Base-by-base conservation (phyloP, 1,284 basidiomycete genomes). In the Boletellus deceptivus region DNA sequence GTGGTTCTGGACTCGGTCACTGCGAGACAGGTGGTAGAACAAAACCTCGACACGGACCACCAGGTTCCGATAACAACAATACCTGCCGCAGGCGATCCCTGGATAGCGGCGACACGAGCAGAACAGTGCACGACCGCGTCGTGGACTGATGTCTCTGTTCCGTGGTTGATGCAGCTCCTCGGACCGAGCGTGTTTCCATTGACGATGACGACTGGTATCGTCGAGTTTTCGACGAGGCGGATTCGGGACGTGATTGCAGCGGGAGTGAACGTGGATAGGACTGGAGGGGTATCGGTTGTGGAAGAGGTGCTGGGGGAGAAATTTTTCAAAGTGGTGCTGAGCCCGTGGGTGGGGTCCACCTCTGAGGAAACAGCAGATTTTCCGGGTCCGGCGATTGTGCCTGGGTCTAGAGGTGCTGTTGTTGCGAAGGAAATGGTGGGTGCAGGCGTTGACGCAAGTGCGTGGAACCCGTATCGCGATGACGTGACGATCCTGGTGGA, bases 401-500 rank as follows among this genome's bases (percentile, higher is more conserved):
- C 50, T 24, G 53, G 48, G 3, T 55, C 55, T n/a, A 52, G 39
- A 13, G 49, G 54, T 14, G 46, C 53, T 14, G 47, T 56, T 6
- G 33, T 45, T 17, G 33, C 50, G 1, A 47, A 58, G 9, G 40
- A 37, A 25, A n/a, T 29, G 25, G 41, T 47, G 6, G 54, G 51
- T 9, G 52, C 25, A 0, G 17, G 31, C 11, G 46, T 46, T 9
- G 25, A 49, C 27, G 33, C 40, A 5, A 42, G 34, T 10, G 36
- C 67, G 31, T 79, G 83, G 60, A 72, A 83, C 55, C 73, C 79
- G 8, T 67, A 67, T 39, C 70, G 66, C 44, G 78, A 85, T 50
- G 70, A 74, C 25, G 79, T 87, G 57, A 75, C 71, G 7, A 62
- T 86, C 6, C 69, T 84, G 31, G 67, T 84, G n/a, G 72, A 77